phyloP scores from a whole-genome alignment of 306 rosid genomes.

The Pterocarpus santalinus region DNA sequence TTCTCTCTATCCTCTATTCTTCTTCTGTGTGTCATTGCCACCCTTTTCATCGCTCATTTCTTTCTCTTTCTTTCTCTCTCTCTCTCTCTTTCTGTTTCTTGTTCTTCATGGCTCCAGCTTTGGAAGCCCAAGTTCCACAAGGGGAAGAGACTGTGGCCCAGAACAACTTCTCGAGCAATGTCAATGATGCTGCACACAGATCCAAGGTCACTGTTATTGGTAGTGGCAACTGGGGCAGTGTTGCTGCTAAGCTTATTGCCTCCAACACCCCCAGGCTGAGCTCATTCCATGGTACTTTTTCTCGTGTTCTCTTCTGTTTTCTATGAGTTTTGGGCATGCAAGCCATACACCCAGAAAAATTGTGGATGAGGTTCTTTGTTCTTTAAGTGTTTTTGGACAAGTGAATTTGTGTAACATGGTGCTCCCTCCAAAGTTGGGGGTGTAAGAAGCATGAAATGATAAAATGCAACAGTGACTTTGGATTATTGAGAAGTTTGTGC shows the following conservation, averaged over 20 bases:
- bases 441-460: too few species aligned
- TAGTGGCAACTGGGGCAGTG: conserved; percentile 97
- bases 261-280: conserved; percentile 70
- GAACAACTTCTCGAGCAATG: conserved; percentile 44
- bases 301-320: neutral
- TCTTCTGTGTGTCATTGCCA: neutral
- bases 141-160: conserved; percentile 43
- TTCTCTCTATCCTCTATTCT: neutral
- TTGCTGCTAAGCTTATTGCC: conserved; percentile 92
- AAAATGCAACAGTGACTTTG: neutral
- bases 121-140: conserved; percentile 46
- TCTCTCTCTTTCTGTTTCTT: neutral
- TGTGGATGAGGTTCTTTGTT: neutral
- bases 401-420: neutral
- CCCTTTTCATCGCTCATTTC: neutral
- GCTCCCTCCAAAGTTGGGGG: too few species aligned
- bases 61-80: neutral
- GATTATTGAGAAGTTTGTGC: neutral
- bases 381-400: neutral
- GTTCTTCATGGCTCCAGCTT: conserved; percentile 70
- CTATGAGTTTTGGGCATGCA: neutral
- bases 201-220: conserved; percentile 87
- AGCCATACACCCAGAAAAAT: neutral
- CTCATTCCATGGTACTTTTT: conserved; percentile 76
- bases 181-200: conserved; percentile 49